Conservation (phyloP, 2,329 filamentous ascomycete species). For the Verticillium albo-atrum region DNA sequence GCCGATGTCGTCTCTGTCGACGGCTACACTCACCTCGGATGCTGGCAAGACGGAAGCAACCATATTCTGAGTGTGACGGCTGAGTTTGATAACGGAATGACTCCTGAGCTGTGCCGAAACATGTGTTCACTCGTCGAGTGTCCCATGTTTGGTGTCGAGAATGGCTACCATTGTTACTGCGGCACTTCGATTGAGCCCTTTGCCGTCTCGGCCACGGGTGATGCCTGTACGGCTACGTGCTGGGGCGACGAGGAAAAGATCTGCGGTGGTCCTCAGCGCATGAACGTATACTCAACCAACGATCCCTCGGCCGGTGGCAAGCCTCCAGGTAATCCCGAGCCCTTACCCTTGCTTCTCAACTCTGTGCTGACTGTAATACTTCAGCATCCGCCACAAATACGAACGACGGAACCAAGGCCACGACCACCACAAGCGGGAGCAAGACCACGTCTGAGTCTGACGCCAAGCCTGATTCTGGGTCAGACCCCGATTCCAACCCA, state of each 20-base stretch:
- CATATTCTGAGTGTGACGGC: constrained; percentile 7
- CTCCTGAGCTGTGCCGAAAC: constrained; percentile 7
- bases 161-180: constrained; percentile 29
- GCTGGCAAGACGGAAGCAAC: constrained; percentile 8
- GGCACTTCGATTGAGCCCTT: constrained; percentile 13
- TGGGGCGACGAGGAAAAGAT: neutral
- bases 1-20: neutral
- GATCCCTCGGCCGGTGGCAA: neutral
- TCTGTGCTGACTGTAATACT: neutral
- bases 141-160: constrained; percentile 29
- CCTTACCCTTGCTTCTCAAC: neutral
- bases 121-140: constrained; percentile 1
- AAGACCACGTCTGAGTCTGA: neutral
- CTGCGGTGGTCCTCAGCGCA: neutral
- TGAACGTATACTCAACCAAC: neutral
- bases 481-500: neutral
- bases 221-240: constrained; percentile 3
- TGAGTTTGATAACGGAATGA: constrained; percentile 6
- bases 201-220: constrained; percentile 1
- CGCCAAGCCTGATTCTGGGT: neutral
- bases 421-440: neutral
- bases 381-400: neutral
- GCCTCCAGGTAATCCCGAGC: neutral
- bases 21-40: constrained; percentile 5
- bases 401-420: neutral